Evolutionary conservation across 371 early-diverging fungal genomes (phyloP).

Genomic region (Mucor racemosus): DNA sequence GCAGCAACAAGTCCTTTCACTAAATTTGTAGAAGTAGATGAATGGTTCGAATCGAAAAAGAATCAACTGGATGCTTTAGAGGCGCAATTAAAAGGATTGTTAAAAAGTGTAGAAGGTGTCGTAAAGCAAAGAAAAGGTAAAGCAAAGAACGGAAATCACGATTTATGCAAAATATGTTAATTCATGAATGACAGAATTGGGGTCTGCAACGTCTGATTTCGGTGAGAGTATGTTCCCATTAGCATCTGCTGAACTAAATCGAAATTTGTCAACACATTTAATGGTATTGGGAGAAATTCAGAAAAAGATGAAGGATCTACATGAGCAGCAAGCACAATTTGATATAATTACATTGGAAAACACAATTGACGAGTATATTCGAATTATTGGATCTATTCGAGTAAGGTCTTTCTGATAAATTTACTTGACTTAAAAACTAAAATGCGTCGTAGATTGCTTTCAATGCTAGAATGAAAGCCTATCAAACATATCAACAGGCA

Average conservation of each 20-base stretch:
- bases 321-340: slow-evolving; percentile 72
- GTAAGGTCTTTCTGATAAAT: slow-evolving; percentile 29
- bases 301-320: slow-evolving; percentile 76
- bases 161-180: background rate
- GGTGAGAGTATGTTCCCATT: slow-evolving; percentile 83
- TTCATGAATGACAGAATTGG: slow-evolving; percentile 58
- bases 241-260: slow-evolving; percentile 75
- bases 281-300: slow-evolving; percentile 78
- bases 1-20: slow-evolving; percentile 52
- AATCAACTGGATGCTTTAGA: slow-evolving; percentile 84
- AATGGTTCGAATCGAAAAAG: slow-evolving; percentile 84
- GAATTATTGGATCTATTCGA: slow-evolving; percentile 83
- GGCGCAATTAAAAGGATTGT: slow-evolving; percentile 79
- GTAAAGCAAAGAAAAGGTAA: slow-evolving; percentile 80
- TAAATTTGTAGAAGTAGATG: slow-evolving; percentile 53
- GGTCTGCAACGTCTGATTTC: slow-evolving; percentile 78
- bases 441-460: slow-evolving; percentile 65
- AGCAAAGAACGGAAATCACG: background rate
- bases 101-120: slow-evolving; percentile 82
- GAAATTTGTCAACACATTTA: slow-evolving; percentile 65
- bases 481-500: slow-evolving; percentile 72
- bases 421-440: background rate
- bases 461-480: slow-evolving; percentile 73
- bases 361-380: slow-evolving; percentile 88
- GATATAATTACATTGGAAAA: slow-evolving; percentile 78